Conservation (phyloP, 768 basidiomycete species). For the Podaxis sp. region DNA sequence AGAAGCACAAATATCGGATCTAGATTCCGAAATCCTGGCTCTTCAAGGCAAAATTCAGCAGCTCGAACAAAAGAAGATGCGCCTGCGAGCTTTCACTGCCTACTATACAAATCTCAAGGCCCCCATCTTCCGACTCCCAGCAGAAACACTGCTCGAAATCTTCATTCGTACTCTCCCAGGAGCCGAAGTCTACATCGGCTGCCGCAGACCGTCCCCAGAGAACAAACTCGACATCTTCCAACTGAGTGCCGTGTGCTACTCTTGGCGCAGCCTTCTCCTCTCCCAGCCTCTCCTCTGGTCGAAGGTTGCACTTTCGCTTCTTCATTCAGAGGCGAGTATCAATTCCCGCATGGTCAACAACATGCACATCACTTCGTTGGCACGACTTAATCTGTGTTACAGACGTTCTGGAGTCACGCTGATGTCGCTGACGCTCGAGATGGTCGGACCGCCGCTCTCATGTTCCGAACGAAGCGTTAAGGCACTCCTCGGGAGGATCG, state of each 20-base stretch:
- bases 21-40: not conserved
- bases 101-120: not conserved
- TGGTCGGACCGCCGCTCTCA: not conserved
- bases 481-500: not conserved
- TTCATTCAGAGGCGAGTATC: not conserved
- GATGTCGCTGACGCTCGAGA: not conserved
- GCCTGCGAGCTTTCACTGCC: not conserved
- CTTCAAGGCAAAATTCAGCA: not conserved
- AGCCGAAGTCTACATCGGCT: not conserved
- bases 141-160: not conserved
- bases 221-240: not conserved
- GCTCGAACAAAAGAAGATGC: not conserved
- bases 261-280: not conserved
- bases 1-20: not conserved
- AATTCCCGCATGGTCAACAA: not conserved
- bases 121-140: not conserved
- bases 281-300: slow-evolving; percentile 4
- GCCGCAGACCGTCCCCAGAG: not conserved
- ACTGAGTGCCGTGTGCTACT: not conserved
- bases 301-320: not conserved
- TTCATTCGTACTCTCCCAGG: not conserved
- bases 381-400: not conserved
- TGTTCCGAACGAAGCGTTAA: not conserved
- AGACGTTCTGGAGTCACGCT: not conserved
- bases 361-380: not conserved